phyloP scores from a whole-genome alignment of 1,284 basidiomycete genomes.

The Cystobasidium sp. region DNA sequence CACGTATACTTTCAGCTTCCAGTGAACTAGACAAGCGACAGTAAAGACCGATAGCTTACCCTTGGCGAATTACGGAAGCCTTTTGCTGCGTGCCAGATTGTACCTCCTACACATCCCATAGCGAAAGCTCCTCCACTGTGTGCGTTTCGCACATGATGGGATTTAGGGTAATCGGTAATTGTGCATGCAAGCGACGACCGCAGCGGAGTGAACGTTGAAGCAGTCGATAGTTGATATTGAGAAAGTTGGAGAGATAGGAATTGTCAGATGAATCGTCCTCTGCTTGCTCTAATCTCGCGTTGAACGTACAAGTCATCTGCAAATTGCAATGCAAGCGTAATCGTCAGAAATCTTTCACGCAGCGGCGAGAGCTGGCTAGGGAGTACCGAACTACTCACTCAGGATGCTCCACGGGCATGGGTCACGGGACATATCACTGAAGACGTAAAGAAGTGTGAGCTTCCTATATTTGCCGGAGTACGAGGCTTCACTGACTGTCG shows the following conservation, averaged over 20 bases:
- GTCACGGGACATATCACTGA: conserved; percentile 33
- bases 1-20: not conserved
- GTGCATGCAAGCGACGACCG: not conserved
- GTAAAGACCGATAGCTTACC: conserved; percentile 60
- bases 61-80: conserved; percentile 94
- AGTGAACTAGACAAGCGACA: not conserved
- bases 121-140: conserved; percentile 39
- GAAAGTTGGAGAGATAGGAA: not conserved
- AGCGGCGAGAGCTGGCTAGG: not conserved
- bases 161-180: not conserved
- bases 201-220: not conserved
- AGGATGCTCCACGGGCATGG: conserved; percentile 43
- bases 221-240: not conserved
- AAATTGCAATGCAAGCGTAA: not conserved
- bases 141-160: not conserved
- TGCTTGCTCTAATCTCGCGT: not conserved
- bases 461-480: not conserved
- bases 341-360: conserved; percentile 10
- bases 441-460: not conserved
- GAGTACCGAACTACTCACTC: conserved; percentile 7
- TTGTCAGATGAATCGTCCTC: not conserved
- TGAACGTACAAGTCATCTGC: conserved; percentile 31
- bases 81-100: conserved; percentile 99
- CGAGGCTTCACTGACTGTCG: conserved; percentile 26
- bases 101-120: conserved; percentile 76